Percentiles rank a stretch among this genome's conserved stretches.
Evolutionary conservation across 352 stramenopile genomes (phyloP).

Genomic region (Phytophthora uliginosa): DNA sequence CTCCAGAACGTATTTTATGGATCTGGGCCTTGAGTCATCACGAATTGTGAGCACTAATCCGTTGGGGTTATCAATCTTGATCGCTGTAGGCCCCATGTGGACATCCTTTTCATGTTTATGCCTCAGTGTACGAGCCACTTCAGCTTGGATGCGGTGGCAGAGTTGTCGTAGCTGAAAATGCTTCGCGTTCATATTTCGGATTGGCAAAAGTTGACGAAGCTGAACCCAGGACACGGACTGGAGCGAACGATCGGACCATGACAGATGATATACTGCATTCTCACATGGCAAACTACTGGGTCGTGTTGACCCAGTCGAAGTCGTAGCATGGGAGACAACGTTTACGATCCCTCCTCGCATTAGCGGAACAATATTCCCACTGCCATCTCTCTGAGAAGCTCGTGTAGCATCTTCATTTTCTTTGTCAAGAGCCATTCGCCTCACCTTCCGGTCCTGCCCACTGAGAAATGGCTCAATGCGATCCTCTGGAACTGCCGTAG

Average conservation of each 20-base stretch:
- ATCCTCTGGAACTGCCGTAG: conserved; percentile 68
- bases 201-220: conserved; percentile 62
- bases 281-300: conserved; percentile 35
- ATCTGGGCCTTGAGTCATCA: conserved; percentile 27
- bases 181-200: conserved; percentile 76
- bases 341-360: conserved; percentile 33
- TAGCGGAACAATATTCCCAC: conserved; percentile 4
- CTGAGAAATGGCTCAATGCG: conserved; percentile 67
- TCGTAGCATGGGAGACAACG: conserved; percentile 3
- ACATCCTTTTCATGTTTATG: neutral
- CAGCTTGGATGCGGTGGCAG: conserved; percentile 21
- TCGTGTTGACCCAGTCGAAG: neutral
- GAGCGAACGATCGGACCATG: conserved; percentile 60
- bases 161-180: conserved; percentile 67
- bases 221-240: conserved; percentile 61
- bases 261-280: conserved; percentile 57
- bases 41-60: conserved; percentile 45
- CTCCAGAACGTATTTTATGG: conserved; percentile 55
- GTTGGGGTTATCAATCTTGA: conserved; percentile 43
- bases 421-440: conserved; percentile 68
- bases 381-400: conserved; percentile 19
- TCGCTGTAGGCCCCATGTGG: neutral
- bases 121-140: conserved; percentile 3
- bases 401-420: conserved; percentile 39
- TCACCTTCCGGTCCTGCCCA: conserved; percentile 68